A percentile compares a stretch with the other conserved stretches of the same genome.
Evolutionary conservation across 371 early-diverging fungal species (phyloP).

Genomic region (Lichtheimia corymbifera): DNA sequence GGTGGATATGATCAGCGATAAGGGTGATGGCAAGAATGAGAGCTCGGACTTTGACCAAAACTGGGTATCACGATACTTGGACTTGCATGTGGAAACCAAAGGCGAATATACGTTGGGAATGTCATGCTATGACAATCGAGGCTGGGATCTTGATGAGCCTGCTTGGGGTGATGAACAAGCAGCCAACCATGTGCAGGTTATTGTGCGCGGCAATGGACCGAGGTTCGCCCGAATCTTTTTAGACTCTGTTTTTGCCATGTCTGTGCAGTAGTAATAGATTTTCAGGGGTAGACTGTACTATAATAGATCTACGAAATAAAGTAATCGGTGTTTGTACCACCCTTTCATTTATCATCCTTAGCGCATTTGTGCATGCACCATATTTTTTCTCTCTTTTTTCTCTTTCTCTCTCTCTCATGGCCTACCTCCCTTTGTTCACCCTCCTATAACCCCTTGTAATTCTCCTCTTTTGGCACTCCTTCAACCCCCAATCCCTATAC

Average conservation of each 20-base stretch:
- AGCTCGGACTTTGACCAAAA: slow-evolving; percentile 11
- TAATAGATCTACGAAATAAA: too few species aligned
- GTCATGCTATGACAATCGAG: slow-evolving; percentile 43
- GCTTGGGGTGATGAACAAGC: slow-evolving; percentile 18
- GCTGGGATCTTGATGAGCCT: slow-evolving; percentile 12
- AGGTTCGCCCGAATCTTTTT: slow-evolving; percentile 28
- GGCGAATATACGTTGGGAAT: slow-evolving; percentile 53
- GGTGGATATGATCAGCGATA: slow-evolving; percentile 24
- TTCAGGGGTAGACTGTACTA: not conserved
- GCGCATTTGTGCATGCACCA: too few species aligned
- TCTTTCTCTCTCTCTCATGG: too few species aligned
- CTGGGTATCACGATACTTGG: slow-evolving; percentile 36
- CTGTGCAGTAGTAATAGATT: not conserved
- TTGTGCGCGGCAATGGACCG: slow-evolving; percentile 33
- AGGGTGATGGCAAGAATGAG: slow-evolving; percentile 17
- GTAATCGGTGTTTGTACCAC: too few species aligned
- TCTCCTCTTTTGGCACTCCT: too few species aligned
- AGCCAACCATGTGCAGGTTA: slow-evolving; percentile 37
- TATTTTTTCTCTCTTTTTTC: too few species aligned
- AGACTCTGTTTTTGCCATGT: slow-evolving; percentile 19
- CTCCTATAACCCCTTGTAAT: too few species aligned
- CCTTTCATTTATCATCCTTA: too few species aligned
- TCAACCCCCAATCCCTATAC: too few species aligned
- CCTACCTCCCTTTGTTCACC: too few species aligned
- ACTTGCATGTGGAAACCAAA: slow-evolving; percentile 47